phyloP scores from a whole-genome alignment of 140 eudicot species.

The Flaveria floridana region DNA sequence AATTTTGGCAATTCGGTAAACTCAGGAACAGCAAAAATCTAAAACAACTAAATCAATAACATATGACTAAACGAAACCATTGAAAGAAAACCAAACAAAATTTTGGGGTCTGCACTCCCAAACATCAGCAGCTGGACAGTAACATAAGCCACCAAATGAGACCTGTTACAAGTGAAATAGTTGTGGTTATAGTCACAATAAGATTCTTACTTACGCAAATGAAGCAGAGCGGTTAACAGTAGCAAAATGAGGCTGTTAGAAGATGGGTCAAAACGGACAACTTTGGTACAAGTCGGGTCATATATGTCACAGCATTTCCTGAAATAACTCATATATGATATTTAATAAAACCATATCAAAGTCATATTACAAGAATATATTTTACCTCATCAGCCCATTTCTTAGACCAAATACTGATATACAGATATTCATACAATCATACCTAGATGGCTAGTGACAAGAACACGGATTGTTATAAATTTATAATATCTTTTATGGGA shows the following conservation, averaged over 20 bases:
- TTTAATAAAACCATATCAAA: background rate
- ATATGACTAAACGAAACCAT: background rate
- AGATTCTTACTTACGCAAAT: background rate
- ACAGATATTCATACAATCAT: background rate
- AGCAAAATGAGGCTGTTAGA: background rate
- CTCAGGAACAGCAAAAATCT: background rate
- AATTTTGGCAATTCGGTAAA: background rate
- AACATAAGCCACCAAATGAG: background rate
- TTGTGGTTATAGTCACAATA: background rate
- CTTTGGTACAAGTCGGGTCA: background rate
- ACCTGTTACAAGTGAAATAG: background rate
- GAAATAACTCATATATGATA: background rate
- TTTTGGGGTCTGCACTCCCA: background rate
- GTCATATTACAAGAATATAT: background rate
- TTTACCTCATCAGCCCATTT: background rate
- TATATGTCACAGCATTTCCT: background rate
- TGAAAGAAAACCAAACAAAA: slow-evolving; percentile 8
- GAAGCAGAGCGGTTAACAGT: background rate
- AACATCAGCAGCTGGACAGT: background rate
- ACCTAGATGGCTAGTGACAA: background rate
- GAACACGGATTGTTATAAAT: background rate
- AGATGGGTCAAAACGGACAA: background rate
- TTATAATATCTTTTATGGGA: background rate
- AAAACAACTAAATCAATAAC: background rate
- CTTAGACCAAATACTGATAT: background rate